Percentiles rank a stretch among this genome's conserved stretches.
These are phyloP conservation scores for Amanita inopinata DNA, from an alignment of 768 basidiomycete species.

Conservation along the genomic window DNA sequence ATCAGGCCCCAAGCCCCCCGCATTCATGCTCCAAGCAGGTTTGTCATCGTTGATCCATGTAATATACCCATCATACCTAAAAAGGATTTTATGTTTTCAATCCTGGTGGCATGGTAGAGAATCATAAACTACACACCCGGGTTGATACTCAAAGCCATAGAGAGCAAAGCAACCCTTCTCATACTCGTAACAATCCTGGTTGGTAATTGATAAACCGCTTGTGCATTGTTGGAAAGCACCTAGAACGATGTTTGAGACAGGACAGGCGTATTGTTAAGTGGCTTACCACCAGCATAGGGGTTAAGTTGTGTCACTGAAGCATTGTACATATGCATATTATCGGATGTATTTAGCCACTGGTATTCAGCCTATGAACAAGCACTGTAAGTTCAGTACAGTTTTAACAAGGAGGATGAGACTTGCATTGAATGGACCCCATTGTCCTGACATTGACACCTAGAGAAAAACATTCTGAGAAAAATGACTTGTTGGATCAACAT, in stretches of 20 bases:
- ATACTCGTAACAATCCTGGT: slow-evolving; percentile 54
- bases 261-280: slow-evolving; percentile 11
- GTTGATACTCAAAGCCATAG: slow-evolving; percentile 41
- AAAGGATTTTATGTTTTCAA: slow-evolving; percentile 14
- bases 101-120: slow-evolving; percentile 13
- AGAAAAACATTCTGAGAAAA: slow-evolving; percentile 10
- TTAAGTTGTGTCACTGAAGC: slow-evolving; percentile 36
- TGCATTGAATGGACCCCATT: slow-evolving; percentile 53
- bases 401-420: slow-evolving; percentile 16
- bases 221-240: slow-evolving; percentile 63
- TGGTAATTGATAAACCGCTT: slow-evolving; percentile 50
- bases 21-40: slow-evolving; percentile 40
- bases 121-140: slow-evolving; percentile 24
- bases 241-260: slow-evolving; percentile 26
- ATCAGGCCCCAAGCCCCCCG: slow-evolving; percentile 35
- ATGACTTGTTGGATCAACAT: too few relatives aligned
- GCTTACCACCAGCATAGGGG: slow-evolving; percentile 48
- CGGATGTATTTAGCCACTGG: slow-evolving; percentile 34
- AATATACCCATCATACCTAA: slow-evolving; percentile 37
- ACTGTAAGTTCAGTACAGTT: slow-evolving; percentile 18
- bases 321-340: slow-evolving; percentile 39
- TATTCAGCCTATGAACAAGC: slow-evolving; percentile 43
- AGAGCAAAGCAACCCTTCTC: slow-evolving; percentile 22
- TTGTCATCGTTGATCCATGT: slow-evolving; percentile 45
- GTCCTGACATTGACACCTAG: slow-evolving; percentile 41